Base-by-base conservation (phyloP, 176 grass and related monocot species). In the Rhynchospora breviuscula region DNA sequence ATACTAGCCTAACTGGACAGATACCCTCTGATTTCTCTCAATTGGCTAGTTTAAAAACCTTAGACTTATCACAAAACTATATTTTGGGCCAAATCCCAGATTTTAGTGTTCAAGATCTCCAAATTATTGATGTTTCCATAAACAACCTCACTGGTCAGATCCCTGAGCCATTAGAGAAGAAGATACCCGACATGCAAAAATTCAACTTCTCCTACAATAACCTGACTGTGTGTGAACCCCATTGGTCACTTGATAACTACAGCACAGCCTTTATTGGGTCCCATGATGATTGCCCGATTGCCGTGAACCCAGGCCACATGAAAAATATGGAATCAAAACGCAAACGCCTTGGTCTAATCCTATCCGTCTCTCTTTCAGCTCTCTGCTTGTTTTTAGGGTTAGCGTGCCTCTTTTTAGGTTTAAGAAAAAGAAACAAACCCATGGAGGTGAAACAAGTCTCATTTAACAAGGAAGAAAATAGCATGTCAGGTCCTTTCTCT, bases 141-240 rank as follows among this genome's bases (percentile, higher is more conserved):
- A 99, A 99, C 89, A 99, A 95, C 85, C 93, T 99, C 66, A 95
- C 93, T 0, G 93, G 96, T 11, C 89, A 98, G 87, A 90, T 98
- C 76, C 96, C 96, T 22, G 81, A 82, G 80, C 64, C 88, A 22
- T 86, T 98, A 80, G 88, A 93, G 61, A 91, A 93, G 79, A 90
- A 87, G 47, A 48, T 98, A 80, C 11, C 49, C 5, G 76, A 31
- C 0, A 90, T 98, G 88, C 87, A 90, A 49, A 85, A 53, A 35
- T 95, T 99, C 91, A 95, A 99, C 79, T 93, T 99, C 77, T 99
- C 96, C 83, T 95, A 92, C 88, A 99, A 99, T 90, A 99, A 99
- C 59, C 91, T 99, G 62, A 95, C 96, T 33, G 86, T 93, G 9
- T 99, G 96, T 12, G 96, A 84, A 45, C 88, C 91, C 5, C 85